Evolutionary conservation across 176 grass and related monocot genomes (phyloP).

Genomic region (Ampelocalamus luodianensis): DNA sequence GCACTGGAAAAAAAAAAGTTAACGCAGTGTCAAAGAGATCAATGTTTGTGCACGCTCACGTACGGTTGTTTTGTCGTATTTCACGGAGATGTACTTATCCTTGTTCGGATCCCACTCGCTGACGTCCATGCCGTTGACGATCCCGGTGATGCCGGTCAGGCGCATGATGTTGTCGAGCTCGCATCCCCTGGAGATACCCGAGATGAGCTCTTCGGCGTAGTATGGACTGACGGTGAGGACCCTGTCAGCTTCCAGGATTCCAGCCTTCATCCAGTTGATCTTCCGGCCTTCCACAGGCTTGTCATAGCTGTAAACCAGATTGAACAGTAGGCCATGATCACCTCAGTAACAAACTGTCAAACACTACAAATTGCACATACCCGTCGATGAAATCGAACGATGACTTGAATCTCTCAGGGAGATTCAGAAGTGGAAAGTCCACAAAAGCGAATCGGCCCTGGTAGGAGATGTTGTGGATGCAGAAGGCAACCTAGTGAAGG

Average conservation of each 20-base stretch:
- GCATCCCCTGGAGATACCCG: constrained; percentile 71
- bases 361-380: constrained; percentile 34
- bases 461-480: constrained; percentile 99
- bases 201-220: constrained; percentile 89
- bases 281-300: constrained; percentile 87
- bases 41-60: constrained; percentile 46
- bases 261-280: constrained; percentile 98
- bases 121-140: constrained; percentile 94
- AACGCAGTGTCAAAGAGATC: neutral
- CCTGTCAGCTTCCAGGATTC: constrained; percentile 67
- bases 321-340: neutral
- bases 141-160: constrained; percentile 66
- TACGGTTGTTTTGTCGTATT: constrained; percentile 65
- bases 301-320: constrained; percentile 58
- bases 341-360: no score
- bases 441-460: constrained; percentile 72
- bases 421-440: constrained; percentile 68
- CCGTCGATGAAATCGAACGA: constrained; percentile 92
- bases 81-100: constrained; percentile 77
- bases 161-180: constrained; percentile 78
- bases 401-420: constrained; percentile 74
- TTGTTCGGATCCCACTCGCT: constrained; percentile 85
- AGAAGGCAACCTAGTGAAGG: constrained; percentile 72
- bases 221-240: constrained; percentile 85
- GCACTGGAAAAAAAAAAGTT: neutral